These are phyloP conservation scores for Rhodotorula paludigena DNA, from an alignment of 768 basidiomycete species.

Conservation along the genomic window DNA sequence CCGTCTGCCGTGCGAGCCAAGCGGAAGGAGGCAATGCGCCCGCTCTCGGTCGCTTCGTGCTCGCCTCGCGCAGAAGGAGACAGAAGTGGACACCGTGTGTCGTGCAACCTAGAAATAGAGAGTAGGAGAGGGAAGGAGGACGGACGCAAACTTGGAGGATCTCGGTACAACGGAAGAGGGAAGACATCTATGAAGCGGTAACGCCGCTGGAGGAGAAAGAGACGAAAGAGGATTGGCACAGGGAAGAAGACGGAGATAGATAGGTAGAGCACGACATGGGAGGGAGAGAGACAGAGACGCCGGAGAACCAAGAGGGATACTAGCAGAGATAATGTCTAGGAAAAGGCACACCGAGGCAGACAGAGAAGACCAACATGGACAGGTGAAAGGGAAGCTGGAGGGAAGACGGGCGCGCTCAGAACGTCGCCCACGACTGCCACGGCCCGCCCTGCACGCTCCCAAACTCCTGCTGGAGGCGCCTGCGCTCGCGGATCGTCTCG, in stretches of 20 bases:
- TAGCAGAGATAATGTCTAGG: no score
- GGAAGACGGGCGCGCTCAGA: not conserved
- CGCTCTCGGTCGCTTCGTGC: no score
- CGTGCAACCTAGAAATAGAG: no score
- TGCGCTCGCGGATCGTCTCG: conserved; percentile 13
- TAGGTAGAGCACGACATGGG: not conserved
- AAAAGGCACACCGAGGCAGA: not conserved
- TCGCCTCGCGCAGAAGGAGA: no score
- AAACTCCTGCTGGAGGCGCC: conserved; percentile 20
- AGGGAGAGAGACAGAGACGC: not conserved
- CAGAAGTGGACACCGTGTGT: no score
- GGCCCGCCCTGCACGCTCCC: conserved; percentile 26
- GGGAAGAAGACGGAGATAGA: not conserved
- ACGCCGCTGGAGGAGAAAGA: no score
- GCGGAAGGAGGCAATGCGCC: no score
- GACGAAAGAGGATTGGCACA: not conserved
- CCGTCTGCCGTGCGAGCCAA: no score
- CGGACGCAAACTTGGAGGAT: not conserved
- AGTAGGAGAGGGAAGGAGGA: no score
- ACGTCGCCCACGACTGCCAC: conserved; percentile 32
- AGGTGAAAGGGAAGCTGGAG: not conserved
- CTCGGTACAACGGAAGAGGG: not conserved
- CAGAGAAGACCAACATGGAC: not conserved
- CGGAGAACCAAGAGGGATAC: not conserved
- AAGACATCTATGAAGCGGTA: no score